Evolutionary conservation across 1,139 yeast species (phyloP), one percentile per base, ranked within the genome.

Genomic region (Protomyces inundatus): DNA sequence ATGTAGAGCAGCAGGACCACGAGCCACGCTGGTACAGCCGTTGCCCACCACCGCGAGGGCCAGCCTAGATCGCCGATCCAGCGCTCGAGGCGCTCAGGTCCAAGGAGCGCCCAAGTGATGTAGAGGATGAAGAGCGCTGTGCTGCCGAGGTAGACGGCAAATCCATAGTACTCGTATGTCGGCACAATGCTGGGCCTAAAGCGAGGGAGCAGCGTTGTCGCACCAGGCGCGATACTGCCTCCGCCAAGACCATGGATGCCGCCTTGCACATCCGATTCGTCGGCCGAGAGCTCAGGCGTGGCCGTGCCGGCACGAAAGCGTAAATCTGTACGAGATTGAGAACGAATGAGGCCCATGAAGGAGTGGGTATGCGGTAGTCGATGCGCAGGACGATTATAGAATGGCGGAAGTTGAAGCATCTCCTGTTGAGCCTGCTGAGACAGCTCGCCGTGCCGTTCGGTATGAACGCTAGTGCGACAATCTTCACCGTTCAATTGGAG

Each of bases 1-100:
- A 81, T 81, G 71, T 84, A 90, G 7, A 85, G 75, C 88, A 91
- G 84, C 14, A 80, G 74, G 79, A 89, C 83, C 50, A 91, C 76
- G 6, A 86, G 79, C 70, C 82, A 86, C 3, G 87, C 78, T 0
- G 96, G 96, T 0, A 88, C 73, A 0, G 90, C 88, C 59, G 86
- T 72, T 1, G 93, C 86, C 97, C 97, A 90, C 86, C 93, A 89
- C 69, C 90, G 79, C 40, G 90, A 87, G 0, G 96, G 96, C 69
- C 85, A 87, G 74, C 88, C 90, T 69, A 83, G 81, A 12, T 90
- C 82, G 1, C 86, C 83, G 30, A 87, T 67, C 65, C 72, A 70
- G 61, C 82, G 77, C 51, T 88, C 80, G 51, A 83, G 70, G 9
- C 71, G 66, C 35, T 82, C 82, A 0, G 96, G 96, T 2, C 62